Base-by-base conservation (phyloP, 164 flowering plant species). In the Cinnamomum micranthum region DNA sequence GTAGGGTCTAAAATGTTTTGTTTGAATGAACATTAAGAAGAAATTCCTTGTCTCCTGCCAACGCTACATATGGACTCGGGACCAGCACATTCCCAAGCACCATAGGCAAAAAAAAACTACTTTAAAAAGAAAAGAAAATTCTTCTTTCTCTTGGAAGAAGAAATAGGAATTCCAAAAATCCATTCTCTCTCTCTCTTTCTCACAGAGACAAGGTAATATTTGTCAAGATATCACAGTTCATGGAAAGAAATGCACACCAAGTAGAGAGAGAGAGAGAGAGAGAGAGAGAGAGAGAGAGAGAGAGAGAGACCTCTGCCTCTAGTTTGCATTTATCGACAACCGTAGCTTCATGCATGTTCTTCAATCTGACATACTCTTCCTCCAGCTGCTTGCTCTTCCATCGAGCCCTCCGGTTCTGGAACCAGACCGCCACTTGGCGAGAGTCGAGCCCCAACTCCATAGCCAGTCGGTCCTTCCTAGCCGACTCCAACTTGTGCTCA, bases 351-450 rank as follows among this genome's bases (percentile, higher is more conserved):
- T 88, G 87, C 20, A 47, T 58, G 0, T 72, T 52, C 77, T 88
- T 89, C 51, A 90, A 23, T 77, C 65, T 81, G 6, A 81, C 67
- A 76, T 74, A 87, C 76, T 89, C 89, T 47, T 90, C 91, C 78
- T 90, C 94, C 20, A 89, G 76, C 77, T 84, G 86, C 90, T 89
- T 88, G 81, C 72, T 85, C 88, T 87, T 90, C 90, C 89, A 89
- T 0, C 94, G 81, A 12, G 91, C 92, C 71, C 94, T 71, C n/a
- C 92, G 67, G 81, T 90, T 90, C 77, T 90, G 94, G 68, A 90
- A 90, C 94, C 94, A 90, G 4, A 90, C 91, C 1, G 94, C 92
- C 1, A 90, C 94, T 51, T 90, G 94, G 22, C 90, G 81, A 0
- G 94, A 92, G 50, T 89, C 92, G 1, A 90, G 80, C 13, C 91